Percentiles rank a stretch among this genome's conserved stretches.
These are phyloP conservation scores for Teratosphaeriaceae sp. DNA, from an alignment of 2,329 filamentous ascomycete species.

Conservation along the genomic window DNA sequence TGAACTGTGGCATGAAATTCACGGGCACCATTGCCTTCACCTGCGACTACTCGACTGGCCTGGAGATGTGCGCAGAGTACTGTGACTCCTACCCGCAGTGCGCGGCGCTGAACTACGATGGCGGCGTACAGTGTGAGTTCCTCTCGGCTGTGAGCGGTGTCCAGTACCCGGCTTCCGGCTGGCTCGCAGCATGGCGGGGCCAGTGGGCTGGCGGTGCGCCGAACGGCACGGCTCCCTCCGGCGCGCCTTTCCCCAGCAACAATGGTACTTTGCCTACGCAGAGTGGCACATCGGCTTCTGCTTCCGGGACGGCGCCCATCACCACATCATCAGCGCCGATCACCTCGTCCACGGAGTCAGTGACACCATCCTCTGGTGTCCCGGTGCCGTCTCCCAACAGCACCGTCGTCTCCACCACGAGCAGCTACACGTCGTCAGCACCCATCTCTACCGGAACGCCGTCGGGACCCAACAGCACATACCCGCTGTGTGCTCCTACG, in stretches of 20 bases:
- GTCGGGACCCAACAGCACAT: neutral
- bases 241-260: neutral
- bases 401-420: neutral
- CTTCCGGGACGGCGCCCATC: neutral
- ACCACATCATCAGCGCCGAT: neutral
- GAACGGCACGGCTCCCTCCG: neutral
- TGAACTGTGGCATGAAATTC: slow-evolving; percentile 7
- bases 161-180: neutral
- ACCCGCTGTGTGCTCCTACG: neutral
- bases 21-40: neutral
- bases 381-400: slow-evolving; percentile 1
- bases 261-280: neutral
- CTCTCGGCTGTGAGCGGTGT: slow-evolving; percentile 1
- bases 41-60: neutral
- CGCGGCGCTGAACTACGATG: slow-evolving; percentile 1
- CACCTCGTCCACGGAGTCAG: neutral
- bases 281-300: neutral
- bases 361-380: neutral
- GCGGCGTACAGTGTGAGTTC: slow-evolving; percentile 1
- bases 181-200: slow-evolving; percentile 1
- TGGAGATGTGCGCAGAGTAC: neutral
- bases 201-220: slow-evolving; percentile 3
- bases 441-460: neutral
- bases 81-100: neutral
- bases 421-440: neutral